Conservation (phyloP, 2,329 filamentous ascomycete species). For the Fusarium papillatum region DNA sequence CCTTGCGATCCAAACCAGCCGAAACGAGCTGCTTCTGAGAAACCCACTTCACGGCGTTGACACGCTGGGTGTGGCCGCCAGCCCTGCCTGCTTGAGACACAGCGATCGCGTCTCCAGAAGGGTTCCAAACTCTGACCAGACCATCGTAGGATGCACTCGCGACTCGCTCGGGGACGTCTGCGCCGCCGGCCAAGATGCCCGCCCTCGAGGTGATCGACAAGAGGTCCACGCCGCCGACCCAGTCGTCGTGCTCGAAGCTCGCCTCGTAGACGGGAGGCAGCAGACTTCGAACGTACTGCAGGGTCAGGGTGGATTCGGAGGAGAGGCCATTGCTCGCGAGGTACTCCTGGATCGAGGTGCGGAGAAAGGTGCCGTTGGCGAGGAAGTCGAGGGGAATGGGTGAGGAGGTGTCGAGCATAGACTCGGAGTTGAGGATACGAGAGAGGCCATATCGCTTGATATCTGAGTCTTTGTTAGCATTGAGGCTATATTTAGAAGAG, state of each 20-base stretch:
- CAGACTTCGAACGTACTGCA: constrained; percentile 94
- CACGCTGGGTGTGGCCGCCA: constrained; percentile 81
- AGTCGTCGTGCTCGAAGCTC: constrained; percentile 97
- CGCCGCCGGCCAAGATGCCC: constrained; percentile 58
- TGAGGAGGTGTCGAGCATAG: constrained; percentile 74
- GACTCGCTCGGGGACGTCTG: constrained; percentile 66
- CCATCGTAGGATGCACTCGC: constrained; percentile 97
- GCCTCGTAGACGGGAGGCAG: constrained; percentile 91
- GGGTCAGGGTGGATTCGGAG: constrained; percentile 85
- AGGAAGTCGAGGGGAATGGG: constrained; percentile 94
- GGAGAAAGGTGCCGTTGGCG: constrained; percentile 92
- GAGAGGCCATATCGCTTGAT: constrained; percentile 80
- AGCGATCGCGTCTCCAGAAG: constrained; percentile 86
- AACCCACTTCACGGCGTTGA: constrained; percentile 89
- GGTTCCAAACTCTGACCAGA: constrained; percentile 89
- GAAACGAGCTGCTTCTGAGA: constrained; percentile 85
- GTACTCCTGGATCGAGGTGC: constrained; percentile 91
- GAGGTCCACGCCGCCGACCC: constrained; percentile 91
- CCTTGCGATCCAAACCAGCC: constrained; percentile 85
- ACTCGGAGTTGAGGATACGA: constrained; percentile 78
- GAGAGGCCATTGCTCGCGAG: constrained; percentile 89
- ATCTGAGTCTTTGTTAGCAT: constrained; percentile 55
- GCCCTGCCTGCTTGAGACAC: constrained; percentile 76
- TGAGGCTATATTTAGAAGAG: not conserved
- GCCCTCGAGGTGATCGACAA: constrained; percentile 77